Evolutionary conservation across 1,284 basidiomycete species (phyloP).

Genomic region (Naganishia cerealis): DNA sequence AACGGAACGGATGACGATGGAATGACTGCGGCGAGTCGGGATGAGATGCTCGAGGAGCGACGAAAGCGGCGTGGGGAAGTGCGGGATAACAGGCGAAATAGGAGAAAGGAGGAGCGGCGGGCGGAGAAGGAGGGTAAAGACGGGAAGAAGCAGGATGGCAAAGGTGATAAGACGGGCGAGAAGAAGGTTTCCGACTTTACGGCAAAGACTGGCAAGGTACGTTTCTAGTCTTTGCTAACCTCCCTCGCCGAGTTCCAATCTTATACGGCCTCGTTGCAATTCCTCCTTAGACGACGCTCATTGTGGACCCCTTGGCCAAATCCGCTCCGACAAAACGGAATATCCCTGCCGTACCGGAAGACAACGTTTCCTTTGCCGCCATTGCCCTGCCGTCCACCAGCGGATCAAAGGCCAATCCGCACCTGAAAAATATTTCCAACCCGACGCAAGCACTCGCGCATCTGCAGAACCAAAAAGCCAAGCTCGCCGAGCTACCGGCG

Average conservation of each 20-base stretch:
- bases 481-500: slow-evolving; percentile 68
- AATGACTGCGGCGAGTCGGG: slow-evolving; percentile 58
- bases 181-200: slow-evolving; percentile 60
- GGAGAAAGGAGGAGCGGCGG: slow-evolving; percentile 74
- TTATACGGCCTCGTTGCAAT: background rate
- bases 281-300: slow-evolving; percentile 64
- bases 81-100: slow-evolving; percentile 76
- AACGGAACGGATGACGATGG: slow-evolving; percentile 55
- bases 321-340: slow-evolving; percentile 31
- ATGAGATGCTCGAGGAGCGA: slow-evolving; percentile 77
- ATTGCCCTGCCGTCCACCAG: slow-evolving; percentile 56
- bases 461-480: slow-evolving; percentile 70
- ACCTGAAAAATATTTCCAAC: slow-evolving; percentile 62
- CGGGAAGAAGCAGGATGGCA: slow-evolving; percentile 60
- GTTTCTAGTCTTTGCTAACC: slow-evolving; percentile 33
- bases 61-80: slow-evolving; percentile 72
- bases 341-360: slow-evolving; percentile 45
- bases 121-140: slow-evolving; percentile 28
- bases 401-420: slow-evolving; percentile 60
- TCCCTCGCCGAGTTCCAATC: slow-evolving; percentile 28
- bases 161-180: slow-evolving; percentile 72
- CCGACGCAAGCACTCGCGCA: slow-evolving; percentile 79
- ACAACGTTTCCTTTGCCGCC: slow-evolving; percentile 69
- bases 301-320: slow-evolving; percentile 59
- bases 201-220: slow-evolving; percentile 49